Base-by-base conservation (phyloP, 306 rosid species). In the Oxytropis ochrocephala region DNA sequence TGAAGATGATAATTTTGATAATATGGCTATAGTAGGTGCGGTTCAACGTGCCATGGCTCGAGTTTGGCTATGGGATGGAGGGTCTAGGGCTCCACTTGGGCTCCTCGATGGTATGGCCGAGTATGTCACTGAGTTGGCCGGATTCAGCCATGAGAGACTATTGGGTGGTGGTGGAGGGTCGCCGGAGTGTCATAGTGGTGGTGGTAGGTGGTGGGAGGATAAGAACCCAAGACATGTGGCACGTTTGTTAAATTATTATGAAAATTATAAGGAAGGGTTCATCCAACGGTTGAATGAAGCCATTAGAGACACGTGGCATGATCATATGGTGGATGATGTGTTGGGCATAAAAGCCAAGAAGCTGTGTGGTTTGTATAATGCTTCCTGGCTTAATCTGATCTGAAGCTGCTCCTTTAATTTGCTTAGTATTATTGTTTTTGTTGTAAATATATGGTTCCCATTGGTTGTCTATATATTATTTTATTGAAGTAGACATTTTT, bases 231-330 rank as follows among this genome's bases (percentile, higher is more conserved):
- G 2, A 14, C 71, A 35, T 11, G 82, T 91, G 53, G 90, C 78
- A 4, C 17, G 27, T 35, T 66, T 69, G 33, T 76, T 89, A 81
- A 57, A 38, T 19, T 51, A 64, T 64, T 86, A 73, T 41, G 91
- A 82, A 14, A 58, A 67, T n/a, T 13, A 21, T 5, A 56, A 35
- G 3, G 54, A 71, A 38, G 94, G 96, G 3, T 87, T 92, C 82
- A 81, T 92, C 90, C 85, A 39, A 85, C 90, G 90, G 81, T 12
- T 87, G 83, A 89, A 85, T 64, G 73, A 67, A 64, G 87, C 70
- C 3, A 6, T 89, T 84, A 81, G 17, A 18, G 76, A 81, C 53
- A 79, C 84, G 77, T 91, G 96, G 90, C 78, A 79, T 5, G 84
- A 84, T 75, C 52, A 9, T 46, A 66, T 75, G 64, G 81, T 78